Base-by-base conservation (phyloP, 176 grass and related monocot species). In the Olyra latifolia region DNA sequence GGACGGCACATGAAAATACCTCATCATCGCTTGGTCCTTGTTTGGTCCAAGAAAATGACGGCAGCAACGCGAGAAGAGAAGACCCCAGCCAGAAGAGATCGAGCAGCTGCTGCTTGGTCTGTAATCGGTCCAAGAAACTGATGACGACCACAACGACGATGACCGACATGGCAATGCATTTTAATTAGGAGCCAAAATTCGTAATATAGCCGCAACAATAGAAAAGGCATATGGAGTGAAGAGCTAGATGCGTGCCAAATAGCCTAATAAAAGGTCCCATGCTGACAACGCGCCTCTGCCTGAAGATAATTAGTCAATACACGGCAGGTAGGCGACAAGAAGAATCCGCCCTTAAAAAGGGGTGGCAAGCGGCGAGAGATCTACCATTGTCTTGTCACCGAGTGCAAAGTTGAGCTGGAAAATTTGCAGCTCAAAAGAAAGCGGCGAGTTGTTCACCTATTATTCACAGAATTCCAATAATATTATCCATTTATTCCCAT, bases 361-460 rank as follows among this genome's bases (percentile, higher is more conserved):
- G 42, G 48, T 35, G 19, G 27, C 46, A 39, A 8, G 39, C 25
- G n/a, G 57, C 47, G 46, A 61, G 4, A 35, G 24, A 48, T 17
- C 42, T 43, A 35, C 32, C n/a, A n/a, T 24, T 25, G 49, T 20
- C 35, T 24, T 68, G 23, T 38, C 20, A 15, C 44, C 8, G 56
- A 71, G 60, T 43, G 61, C 8, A 57, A 50, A 32, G 60, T 68
- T 84, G 69, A 44, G 86, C 59, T 69, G 30, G 52, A 53, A 71
- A 73, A 74, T 10, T 8, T 67, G 42, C 29, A 67, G 23, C 30
- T 80, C 48, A 11, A 79, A 66, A 16, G 35, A 12, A 10, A 58
- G 45, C 24, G 7, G 44, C 11, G 15, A 82, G 45, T 55, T 71
- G 65, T 23, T 72, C 23, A 19, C 66, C 56, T 54, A 71, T 2